Conservation (phyloP, 768 basidiomycete genomes). For the Cyathus striatus region DNA sequence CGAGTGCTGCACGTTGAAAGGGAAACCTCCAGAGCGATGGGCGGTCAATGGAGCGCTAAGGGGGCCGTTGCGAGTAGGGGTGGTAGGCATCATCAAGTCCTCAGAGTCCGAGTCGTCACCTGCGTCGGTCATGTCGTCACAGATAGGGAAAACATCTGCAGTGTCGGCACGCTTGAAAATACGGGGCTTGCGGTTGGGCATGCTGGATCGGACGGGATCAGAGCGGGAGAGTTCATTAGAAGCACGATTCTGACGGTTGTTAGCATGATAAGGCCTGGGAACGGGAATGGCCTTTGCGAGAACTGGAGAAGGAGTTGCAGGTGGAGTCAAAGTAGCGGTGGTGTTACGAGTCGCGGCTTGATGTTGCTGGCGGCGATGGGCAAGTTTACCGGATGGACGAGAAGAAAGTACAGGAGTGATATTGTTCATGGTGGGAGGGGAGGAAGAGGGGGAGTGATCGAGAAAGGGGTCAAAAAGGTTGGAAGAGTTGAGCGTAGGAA, state of each 20-base stretch:
- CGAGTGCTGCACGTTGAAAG: slow-evolving; percentile 33
- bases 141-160: slow-evolving; percentile 55
- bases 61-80: slow-evolving; percentile 50
- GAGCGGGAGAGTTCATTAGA: slow-evolving; percentile 40
- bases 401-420: slow-evolving; percentile 31
- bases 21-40: slow-evolving; percentile 24
- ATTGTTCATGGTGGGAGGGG: slow-evolving; percentile 1
- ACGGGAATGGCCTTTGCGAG: slow-evolving; percentile 43
- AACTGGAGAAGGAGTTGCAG: slow-evolving; percentile 30
- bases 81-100: slow-evolving; percentile 36
- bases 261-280: slow-evolving; percentile 21
- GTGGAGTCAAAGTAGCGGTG: slow-evolving; percentile 12
- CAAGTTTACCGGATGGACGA: slow-evolving; percentile 51
- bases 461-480: slow-evolving; percentile 46
- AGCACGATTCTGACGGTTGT: neutral
- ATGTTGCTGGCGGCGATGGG: slow-evolving; percentile 47
- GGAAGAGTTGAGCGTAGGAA: slow-evolving; percentile 32
- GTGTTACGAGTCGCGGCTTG: slow-evolving; percentile 7
- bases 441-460: slow-evolving; percentile 20
- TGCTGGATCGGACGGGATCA: slow-evolving; percentile 39
- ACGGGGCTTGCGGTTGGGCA: slow-evolving; percentile 16
- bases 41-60: slow-evolving; percentile 46
- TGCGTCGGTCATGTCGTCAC: slow-evolving; percentile 64
- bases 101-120: slow-evolving; percentile 28
- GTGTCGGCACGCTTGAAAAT: slow-evolving; percentile 24